phyloP scores from a whole-genome alignment of 106 monocot genomes.

The Dioscorea dumetorum region DNA sequence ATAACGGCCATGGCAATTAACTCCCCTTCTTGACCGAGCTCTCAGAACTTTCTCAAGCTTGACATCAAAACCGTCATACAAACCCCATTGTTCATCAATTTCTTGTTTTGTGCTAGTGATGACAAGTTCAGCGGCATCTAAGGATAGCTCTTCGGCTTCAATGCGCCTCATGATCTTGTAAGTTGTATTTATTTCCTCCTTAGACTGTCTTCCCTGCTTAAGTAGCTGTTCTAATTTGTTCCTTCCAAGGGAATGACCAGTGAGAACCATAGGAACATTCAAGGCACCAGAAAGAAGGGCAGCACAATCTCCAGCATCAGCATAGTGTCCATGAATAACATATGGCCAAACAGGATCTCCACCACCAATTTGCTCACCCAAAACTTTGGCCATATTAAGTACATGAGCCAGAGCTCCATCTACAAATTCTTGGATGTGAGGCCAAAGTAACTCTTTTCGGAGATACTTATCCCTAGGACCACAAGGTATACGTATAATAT shows the following conservation, averaged over 20 bases:
- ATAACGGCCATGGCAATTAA: conserved; percentile 82
- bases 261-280: conserved; percentile 95
- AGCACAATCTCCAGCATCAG: conserved; percentile 91
- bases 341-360: conserved; percentile 90
- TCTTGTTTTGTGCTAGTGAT: conserved; percentile 94
- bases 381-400: conserved; percentile 82
- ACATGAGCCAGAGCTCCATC: conserved; percentile 83
- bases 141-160: conserved; percentile 82
- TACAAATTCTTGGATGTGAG: conserved; percentile 86
- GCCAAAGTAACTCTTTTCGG: conserved; percentile 82
- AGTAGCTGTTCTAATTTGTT: conserved; percentile 89
- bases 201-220: conserved; percentile 81
- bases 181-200: conserved; percentile 90
- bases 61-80: conserved; percentile 97
- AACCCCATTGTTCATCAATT: conserved; percentile 97
- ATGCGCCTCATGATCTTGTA: conserved; percentile 96
- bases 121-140: conserved; percentile 88
- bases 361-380: conserved; percentile 80
- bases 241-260: conserved; percentile 90
- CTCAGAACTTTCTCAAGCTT: conserved; percentile 84
- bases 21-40: conserved; percentile 46
- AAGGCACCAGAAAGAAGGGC: conserved; percentile 88
- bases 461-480: conserved; percentile 74
- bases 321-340: conserved; percentile 92
- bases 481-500: conserved; percentile 80